Evolutionary conservation across 352 stramenopile genomes (phyloP), one percentile per base, ranked within the genome.

Genomic region (Globisporangium orthogonon): DNA sequence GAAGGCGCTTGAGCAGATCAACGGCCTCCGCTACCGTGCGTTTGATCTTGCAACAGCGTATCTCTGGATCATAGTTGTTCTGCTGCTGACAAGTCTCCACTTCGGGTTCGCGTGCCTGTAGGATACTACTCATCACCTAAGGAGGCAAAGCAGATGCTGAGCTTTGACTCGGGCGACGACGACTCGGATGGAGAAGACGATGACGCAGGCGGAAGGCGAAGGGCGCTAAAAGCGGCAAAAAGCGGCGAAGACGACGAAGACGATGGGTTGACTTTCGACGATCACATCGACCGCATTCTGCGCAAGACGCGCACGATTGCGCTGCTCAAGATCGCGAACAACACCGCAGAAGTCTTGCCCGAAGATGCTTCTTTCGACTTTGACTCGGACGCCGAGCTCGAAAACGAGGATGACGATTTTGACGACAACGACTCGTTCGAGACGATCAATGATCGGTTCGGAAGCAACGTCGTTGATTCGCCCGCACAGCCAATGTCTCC

Each of bases 301-400:
- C 63, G 70, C 29, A 82, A 75, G 50, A 88, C 80, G 11, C 78
- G 77, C 23, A 86, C 76, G 15, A 61, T 90, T 28, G 78, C 80
- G 23, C 65, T 90, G 58, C 66, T 88, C 45, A 86, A 86, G 48
- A 86, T 88, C 39, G 80, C 76, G 47, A 87, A 86, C 53, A 87
- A 88, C 56, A 87, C 80, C n/a, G 80, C 74, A 5, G 65, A 79
- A 31, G 67, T 83, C 29, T 58, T 88, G 7, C 64, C 72, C 1
- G 82, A 76, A 14, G 66, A 78, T 10, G 69, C 71, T 3, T 74
- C 74, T 2, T 65, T 80, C 37, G 64, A 70, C 11, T 52, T 75
- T 30, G 64, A 73, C n/a, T 69, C 52, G 14, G 62, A 73, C 30
- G 63, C 67, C 50, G 60, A 60, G 2, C 41, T 35, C 17, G 29